Evolutionary conservation across 768 basidiomycete genomes (phyloP).

Genomic region (Cyclocybe cylindracea): DNA sequence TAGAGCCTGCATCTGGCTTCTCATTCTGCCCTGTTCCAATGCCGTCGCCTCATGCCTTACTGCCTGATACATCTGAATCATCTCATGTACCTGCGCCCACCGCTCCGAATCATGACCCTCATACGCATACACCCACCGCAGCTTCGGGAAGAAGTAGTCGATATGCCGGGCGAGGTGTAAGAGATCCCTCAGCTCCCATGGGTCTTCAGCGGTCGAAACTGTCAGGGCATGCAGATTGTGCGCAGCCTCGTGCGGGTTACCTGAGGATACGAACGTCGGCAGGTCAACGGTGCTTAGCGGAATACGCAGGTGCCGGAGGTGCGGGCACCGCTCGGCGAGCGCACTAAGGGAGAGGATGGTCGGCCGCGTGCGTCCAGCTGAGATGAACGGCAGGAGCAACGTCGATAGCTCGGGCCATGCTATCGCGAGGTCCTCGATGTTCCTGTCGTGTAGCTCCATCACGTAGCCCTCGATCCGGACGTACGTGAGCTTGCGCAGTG

Average conservation of each 20-base stretch:
- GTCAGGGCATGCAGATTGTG: slow-evolving; percentile 22
- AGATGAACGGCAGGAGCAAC: slow-evolving; percentile 25
- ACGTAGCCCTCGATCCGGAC: slow-evolving; percentile 27
- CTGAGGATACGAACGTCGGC: slow-evolving; percentile 12
- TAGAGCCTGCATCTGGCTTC: no score
- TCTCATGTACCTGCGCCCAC: slow-evolving; percentile 28
- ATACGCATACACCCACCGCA: slow-evolving; percentile 16
- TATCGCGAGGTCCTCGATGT: slow-evolving; percentile 22
- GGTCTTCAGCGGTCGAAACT: slow-evolving; percentile 22
- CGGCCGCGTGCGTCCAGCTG: slow-evolving; percentile 14
- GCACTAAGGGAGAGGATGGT: slow-evolving; percentile 19
- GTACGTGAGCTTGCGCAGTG: slow-evolving; percentile 19
- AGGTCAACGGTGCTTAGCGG: slow-evolving; percentile 21
- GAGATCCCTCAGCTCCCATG: slow-evolving; percentile 23
- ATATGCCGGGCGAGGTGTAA: slow-evolving; percentile 26
- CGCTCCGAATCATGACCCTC: slow-evolving; percentile 21
- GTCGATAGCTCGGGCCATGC: slow-evolving; percentile 27
- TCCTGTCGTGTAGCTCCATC: slow-evolving; percentile 24
- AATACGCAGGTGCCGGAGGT: slow-evolving; percentile 20
- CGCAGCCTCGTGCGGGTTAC: slow-evolving; percentile 5
- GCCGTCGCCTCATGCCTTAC: slow-evolving; percentile 25
- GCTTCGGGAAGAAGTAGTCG: slow-evolving; percentile 24
- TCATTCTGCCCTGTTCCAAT: neutral
- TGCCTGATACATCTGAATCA: slow-evolving; percentile 29
- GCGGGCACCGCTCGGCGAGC: slow-evolving; percentile 18